Conservation (phyloP, 352 stramenopile species). For the Phytophthora pini region DNA sequence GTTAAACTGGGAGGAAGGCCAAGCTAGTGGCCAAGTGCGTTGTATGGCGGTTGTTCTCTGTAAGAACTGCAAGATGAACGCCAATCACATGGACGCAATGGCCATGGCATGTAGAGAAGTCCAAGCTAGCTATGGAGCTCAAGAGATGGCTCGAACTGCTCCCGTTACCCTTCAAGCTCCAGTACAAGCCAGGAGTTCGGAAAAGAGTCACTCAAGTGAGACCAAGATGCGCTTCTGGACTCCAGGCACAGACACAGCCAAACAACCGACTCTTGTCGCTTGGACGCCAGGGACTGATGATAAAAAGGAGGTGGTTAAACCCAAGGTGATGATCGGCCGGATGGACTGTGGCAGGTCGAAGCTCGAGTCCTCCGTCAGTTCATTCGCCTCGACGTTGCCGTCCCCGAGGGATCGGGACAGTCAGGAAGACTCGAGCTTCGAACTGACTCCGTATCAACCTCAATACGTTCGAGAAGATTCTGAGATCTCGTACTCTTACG, state of each 20-base stretch:
- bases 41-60: slow-evolving; percentile 51
- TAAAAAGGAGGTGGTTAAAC: slow-evolving; percentile 13
- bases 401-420: slow-evolving; percentile 25
- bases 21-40: slow-evolving; percentile 19
- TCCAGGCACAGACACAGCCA: slow-evolving; percentile 13
- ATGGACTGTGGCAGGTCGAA: slow-evolving; percentile 24
- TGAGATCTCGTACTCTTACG: slow-evolving; percentile 21
- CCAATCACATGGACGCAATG: slow-evolving; percentile 30
- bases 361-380: slow-evolving; percentile 22
- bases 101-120: slow-evolving; percentile 32
- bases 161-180: neutral
- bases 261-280: neutral
- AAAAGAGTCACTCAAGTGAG: slow-evolving; percentile 15
- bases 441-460: slow-evolving; percentile 23
- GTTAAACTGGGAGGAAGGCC: slow-evolving; percentile 26
- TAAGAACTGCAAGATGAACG: slow-evolving; percentile 57
- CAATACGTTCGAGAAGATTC: slow-evolving; percentile 20
- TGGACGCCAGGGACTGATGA: slow-evolving; percentile 14
- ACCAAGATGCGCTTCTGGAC: slow-evolving; percentile 31
- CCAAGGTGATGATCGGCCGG: slow-evolving; percentile 9
- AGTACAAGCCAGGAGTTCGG: slow-evolving; percentile 6
- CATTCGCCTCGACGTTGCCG: slow-evolving; percentile 25
- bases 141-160: slow-evolving; percentile 16
- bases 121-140: slow-evolving; percentile 5
- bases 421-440: slow-evolving; percentile 23